A percentile compares a stretch with the other conserved stretches of the same genome.
These are phyloP conservation scores for Mortierella polycephala DNA, from an alignment of 371 early-diverging fungal species.

Conservation along the genomic window DNA sequence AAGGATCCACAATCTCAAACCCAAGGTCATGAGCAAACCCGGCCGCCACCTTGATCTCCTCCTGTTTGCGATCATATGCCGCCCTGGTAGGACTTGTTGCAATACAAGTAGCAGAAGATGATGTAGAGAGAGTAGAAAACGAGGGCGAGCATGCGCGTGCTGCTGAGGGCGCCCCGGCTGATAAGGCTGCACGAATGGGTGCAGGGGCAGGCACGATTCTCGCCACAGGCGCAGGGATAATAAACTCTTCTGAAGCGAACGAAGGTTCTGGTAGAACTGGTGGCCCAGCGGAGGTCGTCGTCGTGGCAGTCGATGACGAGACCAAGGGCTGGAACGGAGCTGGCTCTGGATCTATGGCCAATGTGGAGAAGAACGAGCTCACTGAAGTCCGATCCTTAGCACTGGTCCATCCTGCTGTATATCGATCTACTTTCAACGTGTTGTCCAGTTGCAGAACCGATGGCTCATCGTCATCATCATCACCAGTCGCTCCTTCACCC, in stretches of 20 bases:
- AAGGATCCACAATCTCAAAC: constrained; percentile 45
- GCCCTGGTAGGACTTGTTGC: neutral
- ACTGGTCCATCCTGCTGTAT: neutral
- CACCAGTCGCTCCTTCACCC: neutral
- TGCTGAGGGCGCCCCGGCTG: neutral
- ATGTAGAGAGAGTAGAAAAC: neutral
- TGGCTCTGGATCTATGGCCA: constrained; percentile 40
- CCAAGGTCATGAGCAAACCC: constrained; percentile 50
- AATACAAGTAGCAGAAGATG: neutral
- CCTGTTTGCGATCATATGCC: constrained; percentile 23
- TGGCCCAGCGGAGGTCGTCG: neutral
- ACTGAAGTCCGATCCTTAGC: constrained; percentile 40
- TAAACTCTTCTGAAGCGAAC: constrained; percentile 29
- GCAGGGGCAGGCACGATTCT: constrained; percentile 19
- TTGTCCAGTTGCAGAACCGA: constrained; percentile 29
- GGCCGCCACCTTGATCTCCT: constrained; percentile 30
- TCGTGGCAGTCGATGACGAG: neutral
- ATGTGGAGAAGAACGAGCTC: constrained; percentile 45
- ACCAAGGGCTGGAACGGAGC: neutral
- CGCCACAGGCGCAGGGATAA: constrained; percentile 42
- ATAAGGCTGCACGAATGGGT: neutral
- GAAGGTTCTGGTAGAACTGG: constrained; percentile 11
- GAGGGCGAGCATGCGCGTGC: neutral
- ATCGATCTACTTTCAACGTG: constrained; percentile 26
- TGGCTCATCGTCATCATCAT: constrained; percentile 28